These are phyloP conservation scores for Solanum hybrid DNA, from an alignment of 305 asterid genomes.

Conservation along the genomic window DNA sequence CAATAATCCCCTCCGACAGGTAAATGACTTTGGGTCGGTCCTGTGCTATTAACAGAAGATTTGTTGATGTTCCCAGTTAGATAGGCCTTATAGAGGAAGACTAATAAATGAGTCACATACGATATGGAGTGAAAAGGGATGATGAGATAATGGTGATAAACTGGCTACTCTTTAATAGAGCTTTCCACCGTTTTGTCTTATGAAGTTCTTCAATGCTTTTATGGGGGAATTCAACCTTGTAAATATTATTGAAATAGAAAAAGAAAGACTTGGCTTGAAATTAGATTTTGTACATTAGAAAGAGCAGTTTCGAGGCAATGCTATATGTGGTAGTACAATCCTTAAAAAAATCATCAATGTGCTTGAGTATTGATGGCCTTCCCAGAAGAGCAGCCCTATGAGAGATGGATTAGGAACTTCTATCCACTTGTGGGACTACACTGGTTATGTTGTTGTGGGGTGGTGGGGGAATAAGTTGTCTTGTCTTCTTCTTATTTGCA, in stretches of 20 bases:
- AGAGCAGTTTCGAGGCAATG: neutral
- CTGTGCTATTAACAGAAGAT: neutral
- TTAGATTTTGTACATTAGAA: neutral
- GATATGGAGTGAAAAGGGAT: neutral
- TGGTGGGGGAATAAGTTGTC: neutral
- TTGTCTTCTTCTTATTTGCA: neutral
- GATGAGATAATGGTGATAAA: neutral
- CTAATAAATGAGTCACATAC: neutral
- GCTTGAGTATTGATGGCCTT: neutral
- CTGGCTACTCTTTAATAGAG: neutral
- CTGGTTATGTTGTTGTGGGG: neutral
- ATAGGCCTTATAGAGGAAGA: neutral
- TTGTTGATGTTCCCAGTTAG: neutral
- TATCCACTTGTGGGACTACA: neutral
- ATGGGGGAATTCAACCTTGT: neutral
- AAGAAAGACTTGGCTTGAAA: neutral
- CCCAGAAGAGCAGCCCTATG: neutral
- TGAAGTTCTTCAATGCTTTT: neutral
- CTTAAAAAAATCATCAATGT: neutral
- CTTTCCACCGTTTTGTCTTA: neutral
- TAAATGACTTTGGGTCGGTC: constrained; percentile 12
- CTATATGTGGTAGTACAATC: neutral
- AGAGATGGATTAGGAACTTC: neutral
- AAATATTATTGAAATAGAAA: neutral
- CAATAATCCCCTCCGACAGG: constrained; percentile 74